phyloP scores from a whole-genome alignment of 257 asterid genomes.

The Lantana camara region DNA sequence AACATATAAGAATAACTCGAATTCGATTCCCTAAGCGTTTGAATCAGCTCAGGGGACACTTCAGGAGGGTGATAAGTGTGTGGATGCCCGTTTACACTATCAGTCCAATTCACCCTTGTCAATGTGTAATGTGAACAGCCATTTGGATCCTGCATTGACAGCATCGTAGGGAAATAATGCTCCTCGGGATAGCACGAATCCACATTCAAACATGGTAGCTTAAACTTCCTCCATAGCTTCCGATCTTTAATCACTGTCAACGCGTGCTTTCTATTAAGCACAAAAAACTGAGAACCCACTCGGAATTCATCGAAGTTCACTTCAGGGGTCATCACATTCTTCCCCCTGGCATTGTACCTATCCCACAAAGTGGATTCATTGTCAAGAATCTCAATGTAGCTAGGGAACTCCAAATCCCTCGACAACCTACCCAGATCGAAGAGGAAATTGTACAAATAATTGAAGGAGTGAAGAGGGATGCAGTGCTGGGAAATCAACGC shows the following conservation, averaged over 20 bases:
- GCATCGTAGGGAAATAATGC: slow-evolving; percentile 75
- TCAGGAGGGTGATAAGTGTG: slow-evolving; percentile 63
- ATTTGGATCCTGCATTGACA: slow-evolving; percentile 62
- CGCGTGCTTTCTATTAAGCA: slow-evolving; percentile 57
- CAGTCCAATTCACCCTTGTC: slow-evolving; percentile 79
- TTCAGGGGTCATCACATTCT: slow-evolving; percentile 64
- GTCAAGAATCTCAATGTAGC: slow-evolving; percentile 70
- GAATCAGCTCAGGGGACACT: slow-evolving; percentile 58
- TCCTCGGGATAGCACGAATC: slow-evolving; percentile 78
- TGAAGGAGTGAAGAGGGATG: slow-evolving; percentile 67
- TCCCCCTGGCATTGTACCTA: slow-evolving; percentile 70
- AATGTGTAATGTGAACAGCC: slow-evolving; percentile 54
- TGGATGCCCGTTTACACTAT: slow-evolving; percentile 68
- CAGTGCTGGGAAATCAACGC: slow-evolving; percentile 66
- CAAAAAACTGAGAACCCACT: slow-evolving; percentile 77
- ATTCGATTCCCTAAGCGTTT: slow-evolving; percentile 61
- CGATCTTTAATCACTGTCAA: slow-evolving; percentile 60
- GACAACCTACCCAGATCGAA: slow-evolving; percentile 47
- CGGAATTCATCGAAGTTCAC: slow-evolving; percentile 59
- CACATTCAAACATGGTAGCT: slow-evolving; percentile 57
- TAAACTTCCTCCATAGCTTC: slow-evolving; percentile 73
- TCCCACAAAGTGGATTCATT: slow-evolving; percentile 48
- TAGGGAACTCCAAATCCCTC: slow-evolving; percentile 44
- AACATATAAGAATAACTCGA: slow-evolving; percentile 56
- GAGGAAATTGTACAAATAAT: slow-evolving; percentile 51